Evolutionary conservation across 345 rosid genomes (phyloP).

Genomic region (Isatis tinctoria): DNA sequence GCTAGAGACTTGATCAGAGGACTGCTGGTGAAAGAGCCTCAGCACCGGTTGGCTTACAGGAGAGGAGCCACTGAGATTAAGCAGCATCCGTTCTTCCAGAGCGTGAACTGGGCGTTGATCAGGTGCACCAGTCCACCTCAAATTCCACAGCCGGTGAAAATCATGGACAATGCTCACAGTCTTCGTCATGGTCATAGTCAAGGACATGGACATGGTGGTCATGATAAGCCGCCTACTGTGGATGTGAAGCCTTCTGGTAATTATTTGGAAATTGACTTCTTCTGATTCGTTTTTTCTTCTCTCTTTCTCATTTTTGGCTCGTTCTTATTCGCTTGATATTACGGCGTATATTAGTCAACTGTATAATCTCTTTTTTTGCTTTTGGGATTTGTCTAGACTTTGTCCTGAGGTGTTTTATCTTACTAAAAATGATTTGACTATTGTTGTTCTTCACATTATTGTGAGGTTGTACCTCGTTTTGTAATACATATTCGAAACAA

Average conservation of each 20-base stretch:
- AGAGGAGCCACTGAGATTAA: conserved; percentile 86
- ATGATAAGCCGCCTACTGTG: conserved; percentile 30
- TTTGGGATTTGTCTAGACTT: conserved; percentile 2
- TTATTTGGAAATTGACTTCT: conserved; percentile 76
- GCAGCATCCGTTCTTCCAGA: conserved; percentile 80
- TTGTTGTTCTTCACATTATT: background rate
- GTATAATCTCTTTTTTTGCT: background rate
- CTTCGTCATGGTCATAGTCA: conserved; percentile 7
- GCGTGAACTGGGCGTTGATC: conserved; percentile 80
- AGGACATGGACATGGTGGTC: background rate
- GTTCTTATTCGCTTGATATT: background rate
- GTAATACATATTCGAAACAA: background rate
- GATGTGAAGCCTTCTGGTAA: conserved; percentile 57
- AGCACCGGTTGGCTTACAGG: conserved; percentile 61
- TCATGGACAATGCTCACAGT: conserved; percentile 18
- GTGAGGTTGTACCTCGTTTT: conserved; percentile 11
- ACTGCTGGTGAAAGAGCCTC: conserved; percentile 79
- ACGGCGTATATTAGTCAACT: background rate
- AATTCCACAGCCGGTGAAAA: conserved; percentile 42
- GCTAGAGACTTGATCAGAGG: conserved; percentile 77
- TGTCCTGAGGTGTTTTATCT: background rate
- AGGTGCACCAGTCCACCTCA: conserved; percentile 80
- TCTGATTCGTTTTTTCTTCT: conserved; percentile 31
- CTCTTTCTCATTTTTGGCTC: background rate
- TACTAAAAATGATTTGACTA: conserved; percentile 9